A percentile compares a stretch with the other conserved stretches of the same genome.
Evolutionary conservation across 257 asterid species (phyloP).

Genomic region (Leonotis leonurus): DNA sequence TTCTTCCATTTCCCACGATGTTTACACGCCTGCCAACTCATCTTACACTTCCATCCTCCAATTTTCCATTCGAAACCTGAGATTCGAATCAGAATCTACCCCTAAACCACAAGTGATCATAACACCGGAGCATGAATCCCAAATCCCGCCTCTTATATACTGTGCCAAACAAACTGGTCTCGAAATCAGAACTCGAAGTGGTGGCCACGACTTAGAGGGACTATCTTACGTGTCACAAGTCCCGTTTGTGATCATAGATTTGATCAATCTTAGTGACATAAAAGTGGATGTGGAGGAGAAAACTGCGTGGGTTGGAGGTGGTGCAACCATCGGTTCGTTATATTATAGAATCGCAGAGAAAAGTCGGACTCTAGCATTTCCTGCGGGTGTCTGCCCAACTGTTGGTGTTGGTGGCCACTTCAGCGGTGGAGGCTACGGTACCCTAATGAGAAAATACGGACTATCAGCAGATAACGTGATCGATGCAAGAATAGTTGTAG

Average conservation of each 20-base stretch:
- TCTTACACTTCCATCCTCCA: neutral
- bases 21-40: neutral
- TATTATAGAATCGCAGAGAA: constrained; percentile 23
- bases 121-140: neutral
- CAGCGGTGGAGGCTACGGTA: neutral
- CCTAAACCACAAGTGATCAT: neutral
- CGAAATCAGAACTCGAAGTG: neutral
- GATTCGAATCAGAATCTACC: constrained; percentile 12
- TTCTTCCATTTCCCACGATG: neutral
- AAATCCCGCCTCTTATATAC: neutral
- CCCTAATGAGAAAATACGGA: neutral
- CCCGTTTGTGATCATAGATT: neutral
- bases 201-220: neutral
- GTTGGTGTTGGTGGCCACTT: constrained; percentile 30
- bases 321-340: neutral
- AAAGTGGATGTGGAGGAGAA: neutral
- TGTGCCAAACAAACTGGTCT: neutral
- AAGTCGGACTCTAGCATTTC: constrained; percentile 23
- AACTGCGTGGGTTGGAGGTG: neutral
- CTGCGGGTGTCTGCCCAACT: constrained; percentile 34
- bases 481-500: neutral
- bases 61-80: constrained; percentile 6
- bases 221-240: neutral
- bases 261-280: neutral
- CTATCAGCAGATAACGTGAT: neutral